Base-by-base conservation (phyloP, 768 basidiomycete species). In the Russula abietina region DNA sequence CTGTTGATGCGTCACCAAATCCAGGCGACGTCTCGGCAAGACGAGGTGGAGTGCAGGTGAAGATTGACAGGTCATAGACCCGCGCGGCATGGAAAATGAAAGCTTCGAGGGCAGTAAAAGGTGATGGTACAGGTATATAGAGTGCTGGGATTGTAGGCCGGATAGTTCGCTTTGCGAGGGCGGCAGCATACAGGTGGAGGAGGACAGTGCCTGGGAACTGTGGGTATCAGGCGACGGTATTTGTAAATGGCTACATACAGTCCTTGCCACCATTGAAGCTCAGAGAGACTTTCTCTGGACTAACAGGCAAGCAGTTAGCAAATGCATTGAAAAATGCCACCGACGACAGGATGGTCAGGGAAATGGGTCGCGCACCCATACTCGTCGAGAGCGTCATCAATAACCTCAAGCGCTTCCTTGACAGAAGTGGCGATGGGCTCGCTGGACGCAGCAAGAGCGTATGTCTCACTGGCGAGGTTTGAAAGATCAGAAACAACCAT, bases 221-320 rank as follows among this genome's bases (percentile, higher is more conserved):
- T 56, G 32, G 33, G 50, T 59, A 60, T 49, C 54, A 30, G 28
- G 30, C 17, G 26, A 19, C 14, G 54, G 54, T 14, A 22, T 8
- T 41, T 10, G 39, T 39, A 56, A 58, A 12, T 32, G 45, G 36
- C 8, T 26, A 78, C 86, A 69, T 70, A 96, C 97, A 99, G 71
- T 99, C 97, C 73, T 99, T 99, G 57, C 97, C 97, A 11, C 97
- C 97, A 68, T 98, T 99, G 77, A 98, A 99, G 74, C 94, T 97
- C 63, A 99, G 79, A 3, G 94, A 88, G 4, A 94, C 76, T 59
- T 80, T 77, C 39, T 87, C 83, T 5, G 52, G 55, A 36, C 64
- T 73, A 61, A 60, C 57, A 57, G 57, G 41, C 64, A 38, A 4
- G 26, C 48, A 26, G 24, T 51, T 53, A 62, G 45, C 64, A 67